phyloP scores from a whole-genome alignment of 1,284 basidiomycete genomes.

The Marasmius sp. region DNA sequence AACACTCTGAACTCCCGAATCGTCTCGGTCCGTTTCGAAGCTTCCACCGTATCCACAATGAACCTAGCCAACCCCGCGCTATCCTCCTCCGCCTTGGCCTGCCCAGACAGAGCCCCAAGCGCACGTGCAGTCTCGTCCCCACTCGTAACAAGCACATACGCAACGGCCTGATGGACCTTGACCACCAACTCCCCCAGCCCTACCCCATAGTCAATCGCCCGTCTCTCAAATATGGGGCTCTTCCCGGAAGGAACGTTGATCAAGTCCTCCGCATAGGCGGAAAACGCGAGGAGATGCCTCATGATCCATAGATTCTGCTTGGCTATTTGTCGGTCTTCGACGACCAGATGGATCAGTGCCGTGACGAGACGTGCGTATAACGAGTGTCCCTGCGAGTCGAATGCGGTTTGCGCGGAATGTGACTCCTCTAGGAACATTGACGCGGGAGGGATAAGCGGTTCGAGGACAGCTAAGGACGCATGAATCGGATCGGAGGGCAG shows the following conservation, averaged over 20 bases:
- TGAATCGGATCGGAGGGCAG: conserved; percentile 52
- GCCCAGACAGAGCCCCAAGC: conserved; percentile 33
- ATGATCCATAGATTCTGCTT: conserved; percentile 62
- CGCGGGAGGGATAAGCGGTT: conserved; percentile 56
- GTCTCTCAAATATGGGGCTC: conserved; percentile 48
- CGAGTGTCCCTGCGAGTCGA: conserved; percentile 53
- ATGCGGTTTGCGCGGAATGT: conserved; percentile 17
- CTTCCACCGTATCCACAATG: conserved; percentile 39
- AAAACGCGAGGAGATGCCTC: conserved; percentile 61
- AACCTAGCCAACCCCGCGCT: conserved; percentile 38
- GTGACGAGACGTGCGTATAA: conserved; percentile 65
- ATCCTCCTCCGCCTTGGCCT: conserved; percentile 12
- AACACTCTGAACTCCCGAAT: conserved; percentile 59
- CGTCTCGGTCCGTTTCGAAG: conserved; percentile 42
- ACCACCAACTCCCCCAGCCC: conserved; percentile 42
- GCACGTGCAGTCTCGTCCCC: conserved; percentile 47
- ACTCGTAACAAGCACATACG: conserved; percentile 63
- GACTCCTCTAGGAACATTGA: conserved; percentile 21
- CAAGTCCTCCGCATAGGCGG: conserved; percentile 56
- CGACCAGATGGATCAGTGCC: conserved; percentile 61
- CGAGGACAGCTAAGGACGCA: conserved; percentile 60
- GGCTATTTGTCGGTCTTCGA: conserved; percentile 62
- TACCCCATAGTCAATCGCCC: conserved; percentile 36
- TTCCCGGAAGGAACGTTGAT: conserved; percentile 47
- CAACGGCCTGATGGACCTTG: conserved; percentile 59